Conservation (phyloP, 768 basidiomycete genomes). For the Amanita rubescens region DNA sequence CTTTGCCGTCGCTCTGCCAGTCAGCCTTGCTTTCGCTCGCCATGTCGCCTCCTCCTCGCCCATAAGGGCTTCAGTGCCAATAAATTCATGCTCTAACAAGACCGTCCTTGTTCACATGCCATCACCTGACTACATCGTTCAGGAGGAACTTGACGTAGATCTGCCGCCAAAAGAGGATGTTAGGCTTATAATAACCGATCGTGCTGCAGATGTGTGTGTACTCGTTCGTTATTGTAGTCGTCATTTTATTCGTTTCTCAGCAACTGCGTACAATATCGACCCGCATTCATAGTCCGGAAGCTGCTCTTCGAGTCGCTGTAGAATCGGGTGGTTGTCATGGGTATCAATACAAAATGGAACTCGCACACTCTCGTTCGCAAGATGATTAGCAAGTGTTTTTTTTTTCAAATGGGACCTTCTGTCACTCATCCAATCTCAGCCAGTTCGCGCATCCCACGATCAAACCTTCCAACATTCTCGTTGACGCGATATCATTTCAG, state of each 20-base stretch:
- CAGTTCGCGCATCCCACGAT: slow-evolving; percentile 67
- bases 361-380: slow-evolving; percentile 49
- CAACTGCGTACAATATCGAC: slow-evolving; percentile 68
- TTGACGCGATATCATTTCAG: slow-evolving; percentile 80
- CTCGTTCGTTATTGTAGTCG: background rate
- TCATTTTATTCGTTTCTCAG: slow-evolving; percentile 29
- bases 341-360: slow-evolving; percentile 91
- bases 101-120: slow-evolving; percentile 46
- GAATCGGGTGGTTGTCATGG: slow-evolving; percentile 97
- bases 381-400: slow-evolving; percentile 77
- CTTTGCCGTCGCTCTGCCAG: background rate
- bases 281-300: slow-evolving; percentile 51
- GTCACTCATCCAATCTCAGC: slow-evolving; percentile 27
- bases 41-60: slow-evolving; percentile 1
- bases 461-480: slow-evolving; percentile 66
- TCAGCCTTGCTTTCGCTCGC: background rate
- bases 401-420: background rate
- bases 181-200: slow-evolving; percentile 54
- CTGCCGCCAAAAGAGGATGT: slow-evolving; percentile 46
- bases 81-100: slow-evolving; percentile 37
- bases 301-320: slow-evolving; percentile 76
- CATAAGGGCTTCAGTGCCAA: slow-evolving; percentile 27
- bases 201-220: slow-evolving; percentile 64
- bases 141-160: slow-evolving; percentile 59
- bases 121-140: slow-evolving; percentile 43